phyloP scores from a whole-genome alignment of 768 basidiomycete species.

The Suillus tomentosus region DNA sequence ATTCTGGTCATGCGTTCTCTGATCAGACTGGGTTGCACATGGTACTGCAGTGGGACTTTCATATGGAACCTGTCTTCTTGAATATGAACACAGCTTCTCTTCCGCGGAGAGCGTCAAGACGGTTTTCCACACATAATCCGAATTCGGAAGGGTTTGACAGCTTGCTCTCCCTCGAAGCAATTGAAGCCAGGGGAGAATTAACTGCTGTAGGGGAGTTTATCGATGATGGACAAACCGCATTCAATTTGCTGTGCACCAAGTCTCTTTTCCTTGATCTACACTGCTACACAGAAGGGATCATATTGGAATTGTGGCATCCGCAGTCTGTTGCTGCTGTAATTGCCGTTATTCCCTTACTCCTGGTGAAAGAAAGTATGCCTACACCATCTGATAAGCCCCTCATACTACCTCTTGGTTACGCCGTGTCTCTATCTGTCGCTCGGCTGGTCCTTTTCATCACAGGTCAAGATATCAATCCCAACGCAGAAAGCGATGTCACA shows the following conservation, averaged over 20 bases:
- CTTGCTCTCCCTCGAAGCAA: slow-evolving; percentile 56
- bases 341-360: slow-evolving; percentile 46
- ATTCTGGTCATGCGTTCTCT: slow-evolving; percentile 17
- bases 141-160: slow-evolving; percentile 42
- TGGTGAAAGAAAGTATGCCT: slow-evolving; percentile 16
- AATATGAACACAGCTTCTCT: slow-evolving; percentile 40
- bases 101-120: slow-evolving; percentile 29
- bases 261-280: slow-evolving; percentile 50
- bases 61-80: slow-evolving; percentile 54
- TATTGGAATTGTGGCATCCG: slow-evolving; percentile 68
- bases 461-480: slow-evolving; percentile 79
- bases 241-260: slow-evolving; percentile 43
- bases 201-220: slow-evolving; percentile 52
- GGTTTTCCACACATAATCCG: slow-evolving; percentile 40
- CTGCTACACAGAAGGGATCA: slow-evolving; percentile 56
- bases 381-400: slow-evolving; percentile 29
- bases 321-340: slow-evolving; percentile 56
- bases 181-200: slow-evolving; percentile 50
- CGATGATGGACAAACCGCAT: slow-evolving; percentile 42
- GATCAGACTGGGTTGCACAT: slow-evolving; percentile 49
- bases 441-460: slow-evolving; percentile 70
- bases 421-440: slow-evolving; percentile 56
- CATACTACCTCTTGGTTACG: slow-evolving; percentile 55
- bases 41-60: slow-evolving; percentile 41
- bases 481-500: slow-evolving; percentile 61